These are phyloP conservation scores for Brassica cretica DNA, from an alignment of 345 rosid genomes.

Conservation along the genomic window DNA sequence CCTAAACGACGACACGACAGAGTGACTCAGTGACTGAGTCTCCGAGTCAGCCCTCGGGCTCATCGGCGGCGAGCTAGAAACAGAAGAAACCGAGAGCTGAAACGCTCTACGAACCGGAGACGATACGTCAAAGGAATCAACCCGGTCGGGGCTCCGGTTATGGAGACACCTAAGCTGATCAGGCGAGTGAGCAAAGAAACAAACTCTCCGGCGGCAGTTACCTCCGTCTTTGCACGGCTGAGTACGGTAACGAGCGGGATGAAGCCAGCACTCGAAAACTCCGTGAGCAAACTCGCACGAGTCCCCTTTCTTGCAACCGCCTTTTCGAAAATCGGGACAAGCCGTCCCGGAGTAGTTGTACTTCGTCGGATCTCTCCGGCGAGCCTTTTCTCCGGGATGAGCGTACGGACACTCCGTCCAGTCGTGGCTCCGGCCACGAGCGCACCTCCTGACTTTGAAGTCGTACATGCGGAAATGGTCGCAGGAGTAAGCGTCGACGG, in stretches of 20 bases:
- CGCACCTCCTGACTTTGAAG: slow-evolving; percentile 82
- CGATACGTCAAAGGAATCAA: slow-evolving; percentile 50
- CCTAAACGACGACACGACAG: slow-evolving; percentile 57
- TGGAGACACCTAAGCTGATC: slow-evolving; percentile 71
- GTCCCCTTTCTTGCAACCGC: slow-evolving; percentile 75
- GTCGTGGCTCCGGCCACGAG: slow-evolving; percentile 85
- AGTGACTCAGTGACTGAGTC: slow-evolving; percentile 51
- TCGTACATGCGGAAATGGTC: slow-evolving; percentile 92
- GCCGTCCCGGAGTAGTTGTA: slow-evolving; percentile 77
- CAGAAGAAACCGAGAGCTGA: slow-evolving; percentile 53
- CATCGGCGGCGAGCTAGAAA: slow-evolving; percentile 59
- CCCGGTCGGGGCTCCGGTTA: slow-evolving; percentile 56
- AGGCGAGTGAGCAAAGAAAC: slow-evolving; percentile 92
- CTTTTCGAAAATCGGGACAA: slow-evolving; percentile 80
- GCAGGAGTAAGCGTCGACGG: slow-evolving; percentile 69
- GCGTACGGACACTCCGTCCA: slow-evolving; percentile 99
- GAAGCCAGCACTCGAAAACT: slow-evolving; percentile 97
- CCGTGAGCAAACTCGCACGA: slow-evolving; percentile 89
- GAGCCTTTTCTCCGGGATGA: slow-evolving; percentile 94
- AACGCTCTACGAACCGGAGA: slow-evolving; percentile 42
- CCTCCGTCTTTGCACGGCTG: slow-evolving; percentile 92
- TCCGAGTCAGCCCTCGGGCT: slow-evolving; percentile 65
- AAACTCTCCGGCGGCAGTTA: slow-evolving; percentile 66
- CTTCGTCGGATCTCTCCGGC: slow-evolving; percentile 80
- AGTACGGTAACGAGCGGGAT: slow-evolving; percentile 83